Evolutionary conservation across 2,329 filamentous ascomycete genomes (phyloP), one percentile per base, ranked within the genome.

Genomic region (Aureobasidium sp.): DNA sequence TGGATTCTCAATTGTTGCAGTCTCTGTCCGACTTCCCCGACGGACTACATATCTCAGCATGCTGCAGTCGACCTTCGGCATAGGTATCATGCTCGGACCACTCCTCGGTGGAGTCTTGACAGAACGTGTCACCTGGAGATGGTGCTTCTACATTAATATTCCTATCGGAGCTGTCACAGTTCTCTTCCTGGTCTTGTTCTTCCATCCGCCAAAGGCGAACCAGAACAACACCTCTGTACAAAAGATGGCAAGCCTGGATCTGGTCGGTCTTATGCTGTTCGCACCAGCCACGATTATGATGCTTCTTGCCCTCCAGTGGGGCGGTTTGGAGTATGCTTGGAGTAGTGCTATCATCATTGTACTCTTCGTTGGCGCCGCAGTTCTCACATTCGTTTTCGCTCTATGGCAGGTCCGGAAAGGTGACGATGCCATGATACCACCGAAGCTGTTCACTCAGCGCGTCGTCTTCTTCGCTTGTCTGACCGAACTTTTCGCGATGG

Each of bases 81-180:
- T 78, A 3, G 70, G 75, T 0, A 71, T 69, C 35, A 73, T 78
- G 15, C 69, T 75, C 7, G 77, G 77, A 9, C 77, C 77, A 10
- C 63, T 78, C 10, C 66, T 79, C 0, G 77, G 76, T 2, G 75
- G 76, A n/a, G 73, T 68, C 0, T 74, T 78, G 49, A 77, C 76
- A 2, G 69, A 74, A 10, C 60, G 72, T 40, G 70, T 74, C 0
- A 69, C 68, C 10, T 78, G 75, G 75, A 65, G 74, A 54, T 75
- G 71, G 71, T 61, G 60, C 37, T 61, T 79, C 69, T 79, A 76
- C 60, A 80, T 82, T 67, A 82, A 79, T 61, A 69, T 79, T 1
- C 77, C 77, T 0, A 72, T 79, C 46, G 77, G 77, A 1, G 60
- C 42, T 5, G 27, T 59, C 10, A 54, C 47, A 6, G 45, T 51